phyloP scores from a whole-genome alignment of 1,284 basidiomycete genomes.

The Cutaneotrichosporon sp. region DNA sequence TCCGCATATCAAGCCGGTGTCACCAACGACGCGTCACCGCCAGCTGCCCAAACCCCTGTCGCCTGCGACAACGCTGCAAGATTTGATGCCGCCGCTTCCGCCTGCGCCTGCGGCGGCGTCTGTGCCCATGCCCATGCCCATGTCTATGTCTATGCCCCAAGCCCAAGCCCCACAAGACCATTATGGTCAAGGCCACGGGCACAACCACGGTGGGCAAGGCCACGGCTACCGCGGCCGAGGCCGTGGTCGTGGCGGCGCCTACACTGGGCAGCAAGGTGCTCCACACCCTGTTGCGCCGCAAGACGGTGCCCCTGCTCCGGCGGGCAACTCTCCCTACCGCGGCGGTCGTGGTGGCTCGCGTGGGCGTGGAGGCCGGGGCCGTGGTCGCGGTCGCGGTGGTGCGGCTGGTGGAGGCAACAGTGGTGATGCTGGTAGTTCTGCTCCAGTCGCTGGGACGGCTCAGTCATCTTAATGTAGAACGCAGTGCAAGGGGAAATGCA shows the following conservation, averaged over 20 bases:
- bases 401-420: neutral
- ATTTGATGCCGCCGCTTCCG: neutral
- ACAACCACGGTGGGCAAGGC: neutral
- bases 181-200: neutral
- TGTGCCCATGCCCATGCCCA: neutral
- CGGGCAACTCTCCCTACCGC: neutral
- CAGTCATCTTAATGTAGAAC: neutral
- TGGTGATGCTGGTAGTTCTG: neutral
- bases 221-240: slow-evolving; percentile 11
- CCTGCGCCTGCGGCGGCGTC: neutral
- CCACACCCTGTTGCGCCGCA: neutral
- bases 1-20: slow-evolving; percentile 20
- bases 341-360: slow-evolving; percentile 5
- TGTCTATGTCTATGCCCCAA: neutral
- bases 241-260: slow-evolving; percentile 13
- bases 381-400: neutral
- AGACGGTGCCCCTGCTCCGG: neutral
- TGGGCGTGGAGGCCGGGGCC: slow-evolving; percentile 5
- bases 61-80: slow-evolving; percentile 7
- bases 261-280: neutral
- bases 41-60: slow-evolving; percentile 12
- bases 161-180: neutral
- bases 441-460: slow-evolving; percentile 10
- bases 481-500: neutral
- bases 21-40: slow-evolving; percentile 13